phyloP scores from a whole-genome alignment of 2,329 filamentous ascomycete species.

The Tolypocladium tundrense region DNA sequence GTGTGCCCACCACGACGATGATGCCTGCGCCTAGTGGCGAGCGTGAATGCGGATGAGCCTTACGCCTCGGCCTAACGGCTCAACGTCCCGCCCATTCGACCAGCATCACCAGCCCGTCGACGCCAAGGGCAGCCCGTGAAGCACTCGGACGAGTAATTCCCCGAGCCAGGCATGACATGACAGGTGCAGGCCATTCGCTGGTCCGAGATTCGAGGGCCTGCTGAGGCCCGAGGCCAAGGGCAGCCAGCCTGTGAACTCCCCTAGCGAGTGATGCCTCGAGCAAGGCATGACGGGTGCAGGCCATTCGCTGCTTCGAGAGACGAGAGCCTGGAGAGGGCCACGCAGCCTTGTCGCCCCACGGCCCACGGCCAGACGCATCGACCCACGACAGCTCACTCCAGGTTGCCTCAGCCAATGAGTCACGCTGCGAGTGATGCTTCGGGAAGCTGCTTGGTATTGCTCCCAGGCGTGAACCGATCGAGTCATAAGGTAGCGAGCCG shows the following conservation, averaged over 20 bases:
- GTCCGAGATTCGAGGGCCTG: background rate
- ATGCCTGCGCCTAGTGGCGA: background rate
- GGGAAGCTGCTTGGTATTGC: background rate
- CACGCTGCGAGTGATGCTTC: background rate
- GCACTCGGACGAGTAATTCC: background rate
- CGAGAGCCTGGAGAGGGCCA: background rate
- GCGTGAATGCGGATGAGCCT: background rate
- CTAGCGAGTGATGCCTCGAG: background rate
- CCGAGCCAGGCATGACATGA: background rate
- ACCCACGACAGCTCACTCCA: background rate
- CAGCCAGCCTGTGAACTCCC: background rate
- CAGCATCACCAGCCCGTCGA: background rate
- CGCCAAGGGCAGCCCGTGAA: background rate
- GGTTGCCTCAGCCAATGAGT: constrained; percentile 1
- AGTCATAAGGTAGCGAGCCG: constrained; percentile 1
- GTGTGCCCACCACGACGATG: background rate
- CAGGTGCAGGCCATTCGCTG: background rate
- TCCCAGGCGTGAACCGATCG: background rate
- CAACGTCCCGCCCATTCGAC: background rate
- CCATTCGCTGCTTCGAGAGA: background rate
- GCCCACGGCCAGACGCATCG: background rate
- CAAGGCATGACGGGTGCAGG: background rate
- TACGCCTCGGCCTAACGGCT: background rate
- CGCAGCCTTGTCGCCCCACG: constrained; percentile 2
- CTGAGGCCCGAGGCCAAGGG: background rate